Conservation (phyloP, 768 basidiomycete species). For the Epithele typhae region DNA sequence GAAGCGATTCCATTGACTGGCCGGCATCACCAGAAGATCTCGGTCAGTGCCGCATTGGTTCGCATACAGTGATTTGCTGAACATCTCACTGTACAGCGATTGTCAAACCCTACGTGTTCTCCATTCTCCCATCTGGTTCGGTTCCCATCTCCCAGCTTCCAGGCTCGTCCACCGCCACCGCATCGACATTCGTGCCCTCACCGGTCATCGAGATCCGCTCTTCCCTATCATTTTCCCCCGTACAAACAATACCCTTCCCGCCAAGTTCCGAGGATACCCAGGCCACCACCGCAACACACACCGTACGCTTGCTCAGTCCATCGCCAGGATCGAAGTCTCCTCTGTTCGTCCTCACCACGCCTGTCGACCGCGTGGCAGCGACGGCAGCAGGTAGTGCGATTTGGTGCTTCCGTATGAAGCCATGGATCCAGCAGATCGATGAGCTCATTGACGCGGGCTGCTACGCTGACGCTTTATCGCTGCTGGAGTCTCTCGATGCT, state of each 20-base stretch:
- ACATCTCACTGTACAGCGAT: slow-evolving; percentile 36
- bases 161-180: slow-evolving; percentile 19
- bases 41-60: slow-evolving; percentile 44
- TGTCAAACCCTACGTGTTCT: slow-evolving; percentile 73
- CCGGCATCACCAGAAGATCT: slow-evolving; percentile 80
- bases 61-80: slow-evolving; percentile 2
- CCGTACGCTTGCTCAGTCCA: slow-evolving; percentile 61
- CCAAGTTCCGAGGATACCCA: slow-evolving; percentile 34
- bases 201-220: slow-evolving; percentile 70
- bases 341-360: slow-evolving; percentile 63
- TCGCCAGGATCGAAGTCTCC: slow-evolving; percentile 51
- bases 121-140: slow-evolving; percentile 67
- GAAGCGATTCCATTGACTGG: slow-evolving; percentile 58
- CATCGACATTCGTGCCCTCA: slow-evolving; percentile 44
- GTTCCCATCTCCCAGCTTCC: slow-evolving; percentile 33
- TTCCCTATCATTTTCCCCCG: slow-evolving; percentile 54
- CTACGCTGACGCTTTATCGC: slow-evolving; percentile 76
- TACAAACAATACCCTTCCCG: slow-evolving; percentile 65
- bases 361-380: slow-evolving; percentile 64
- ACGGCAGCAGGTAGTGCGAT: slow-evolving; percentile 70
- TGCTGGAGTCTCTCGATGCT: slow-evolving; percentile 68
- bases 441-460: slow-evolving; percentile 66
- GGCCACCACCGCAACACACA: slow-evolving; percentile 21
- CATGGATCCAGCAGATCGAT: slow-evolving; percentile 81
- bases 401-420: slow-evolving; percentile 69